These are phyloP conservation scores for Apiotrichum laibachii DNA, from an alignment of 1,284 basidiomycete genomes.

Conservation along the genomic window DNA sequence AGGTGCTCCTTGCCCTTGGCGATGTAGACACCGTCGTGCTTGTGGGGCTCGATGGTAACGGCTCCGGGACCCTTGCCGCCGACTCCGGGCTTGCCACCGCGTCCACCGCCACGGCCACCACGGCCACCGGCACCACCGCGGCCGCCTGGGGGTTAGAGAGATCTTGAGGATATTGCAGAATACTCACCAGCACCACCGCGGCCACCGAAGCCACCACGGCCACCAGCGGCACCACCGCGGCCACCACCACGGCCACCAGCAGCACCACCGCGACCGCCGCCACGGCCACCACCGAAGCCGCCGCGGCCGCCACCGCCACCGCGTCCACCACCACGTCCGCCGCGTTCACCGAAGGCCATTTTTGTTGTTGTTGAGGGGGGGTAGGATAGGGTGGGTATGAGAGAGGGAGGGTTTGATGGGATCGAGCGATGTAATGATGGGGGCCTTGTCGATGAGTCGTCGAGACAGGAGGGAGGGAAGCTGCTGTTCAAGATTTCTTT, in stretches of 20 bases:
- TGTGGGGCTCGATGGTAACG: conserved; percentile 90
- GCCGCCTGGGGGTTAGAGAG: conserved; percentile 17
- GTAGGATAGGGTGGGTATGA: neutral
- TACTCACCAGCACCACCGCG: conserved; percentile 44
- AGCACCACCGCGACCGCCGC: conserved; percentile 42
- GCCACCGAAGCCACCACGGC: conserved; percentile 30
- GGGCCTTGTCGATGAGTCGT: neutral
- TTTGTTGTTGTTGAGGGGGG: conserved; percentile 14
- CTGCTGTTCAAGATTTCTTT: conserved; percentile 10
- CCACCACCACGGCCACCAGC: conserved; percentile 29
- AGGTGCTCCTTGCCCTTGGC: conserved; percentile 91
- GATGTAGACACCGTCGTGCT: conserved; percentile 89
- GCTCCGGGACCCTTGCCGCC: conserved; percentile 74
- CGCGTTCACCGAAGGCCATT: conserved; percentile 55
- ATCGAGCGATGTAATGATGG: conserved; percentile 2
- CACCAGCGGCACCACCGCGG: conserved; percentile 32
- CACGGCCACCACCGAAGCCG: conserved; percentile 47
- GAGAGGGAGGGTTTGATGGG: neutral
- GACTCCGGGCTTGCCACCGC: conserved; percentile 52
- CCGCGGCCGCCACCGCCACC: conserved; percentile 51
- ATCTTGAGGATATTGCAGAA: neutral
- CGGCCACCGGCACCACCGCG: conserved; percentile 46
- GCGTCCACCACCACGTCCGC: conserved; percentile 50
- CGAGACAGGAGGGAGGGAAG: neutral
- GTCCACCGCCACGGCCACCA: conserved; percentile 54